These are phyloP conservation scores for Parvularia atlantis DNA, from an alignment of 78 protist species.

Conservation along the genomic window DNA sequence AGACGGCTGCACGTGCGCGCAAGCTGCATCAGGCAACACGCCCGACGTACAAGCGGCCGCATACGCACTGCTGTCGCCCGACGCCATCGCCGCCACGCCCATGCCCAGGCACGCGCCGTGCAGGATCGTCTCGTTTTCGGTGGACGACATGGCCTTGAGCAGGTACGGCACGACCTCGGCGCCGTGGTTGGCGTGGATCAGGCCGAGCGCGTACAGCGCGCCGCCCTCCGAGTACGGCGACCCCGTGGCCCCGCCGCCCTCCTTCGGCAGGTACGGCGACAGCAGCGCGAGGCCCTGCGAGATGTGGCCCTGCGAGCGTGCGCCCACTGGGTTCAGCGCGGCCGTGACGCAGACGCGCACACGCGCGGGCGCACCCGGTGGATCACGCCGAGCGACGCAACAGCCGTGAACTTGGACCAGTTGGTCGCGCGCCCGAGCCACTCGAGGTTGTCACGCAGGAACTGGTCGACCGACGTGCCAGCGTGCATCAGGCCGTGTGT, in stretches of 20 bases:
- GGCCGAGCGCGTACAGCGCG: conserved; percentile 92
- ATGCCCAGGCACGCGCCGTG: conserved; percentile 97
- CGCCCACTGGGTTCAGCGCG: no score
- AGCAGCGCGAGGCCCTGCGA: conserved; percentile 41
- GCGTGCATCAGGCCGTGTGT: conserved; percentile 87
- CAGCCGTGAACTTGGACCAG: conserved; percentile 93
- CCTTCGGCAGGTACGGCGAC: conserved; percentile 68
- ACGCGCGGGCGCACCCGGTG: conserved; percentile 32
- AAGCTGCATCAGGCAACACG: no score
- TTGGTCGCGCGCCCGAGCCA: conserved; percentile 88
- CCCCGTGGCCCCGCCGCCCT: neutral
- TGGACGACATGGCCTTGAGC: conserved; percentile 11
- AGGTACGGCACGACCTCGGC: conserved; percentile 40
- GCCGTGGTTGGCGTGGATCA: conserved; percentile 92
- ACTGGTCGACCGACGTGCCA: conserved; percentile 94
- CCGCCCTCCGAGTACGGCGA: conserved; percentile 82
- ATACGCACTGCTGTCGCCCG: conserved; percentile 31
- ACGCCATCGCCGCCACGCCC: conserved; percentile 88
- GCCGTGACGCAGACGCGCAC: no score
- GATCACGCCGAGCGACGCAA: conserved; percentile 84
- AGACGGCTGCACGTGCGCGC: conserved; percentile 12
- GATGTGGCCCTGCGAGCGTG: conserved; percentile 68
- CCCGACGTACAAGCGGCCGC: neutral
- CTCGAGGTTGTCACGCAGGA: conserved; percentile 86
- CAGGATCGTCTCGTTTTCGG: conserved; percentile 56